Percentiles rank a stretch among this genome's conserved stretches.
These are phyloP conservation scores for Ogataea ramenticola DNA, from an alignment of 805 yeast genomes.

Conservation along the genomic window DNA sequence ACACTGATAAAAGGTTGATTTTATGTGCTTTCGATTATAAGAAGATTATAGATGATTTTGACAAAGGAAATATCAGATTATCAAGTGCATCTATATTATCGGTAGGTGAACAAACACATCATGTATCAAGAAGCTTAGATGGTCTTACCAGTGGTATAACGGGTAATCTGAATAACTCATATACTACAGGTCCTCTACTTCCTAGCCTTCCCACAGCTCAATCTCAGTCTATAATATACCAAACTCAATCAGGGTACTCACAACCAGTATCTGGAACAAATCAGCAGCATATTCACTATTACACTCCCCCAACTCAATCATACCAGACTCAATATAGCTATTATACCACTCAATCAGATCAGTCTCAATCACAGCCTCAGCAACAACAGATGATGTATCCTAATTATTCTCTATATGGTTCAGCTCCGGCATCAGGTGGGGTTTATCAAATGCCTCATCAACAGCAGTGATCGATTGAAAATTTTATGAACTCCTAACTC, in stretches of 20 bases:
- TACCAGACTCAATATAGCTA: neutral
- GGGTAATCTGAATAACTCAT: neutral
- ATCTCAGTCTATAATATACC: neutral
- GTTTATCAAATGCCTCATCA: too few species aligned
- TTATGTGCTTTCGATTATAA: conserved; percentile 25
- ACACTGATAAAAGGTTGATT: conserved; percentile 16
- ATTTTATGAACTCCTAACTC: too few species aligned
- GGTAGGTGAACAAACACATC: neutral
- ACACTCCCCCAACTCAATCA: neutral
- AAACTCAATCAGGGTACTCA: neutral
- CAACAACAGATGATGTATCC: neutral
- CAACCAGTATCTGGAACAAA: neutral
- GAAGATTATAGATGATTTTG: conserved; percentile 6
- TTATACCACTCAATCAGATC: neutral
- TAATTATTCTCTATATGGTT: neutral
- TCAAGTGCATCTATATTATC: neutral
- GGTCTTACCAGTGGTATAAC: neutral
- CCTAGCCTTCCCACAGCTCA: neutral
- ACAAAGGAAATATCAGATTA: conserved; percentile 1
- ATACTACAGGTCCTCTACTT: neutral
- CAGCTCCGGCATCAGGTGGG: too few species aligned
- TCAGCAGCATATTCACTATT: neutral
- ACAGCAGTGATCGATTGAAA: too few species aligned
- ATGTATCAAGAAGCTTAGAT: neutral
- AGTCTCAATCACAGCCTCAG: neutral